phyloP scores from a whole-genome alignment of 75 land plant species.

The Sequoiadendron giganteum region DNA sequence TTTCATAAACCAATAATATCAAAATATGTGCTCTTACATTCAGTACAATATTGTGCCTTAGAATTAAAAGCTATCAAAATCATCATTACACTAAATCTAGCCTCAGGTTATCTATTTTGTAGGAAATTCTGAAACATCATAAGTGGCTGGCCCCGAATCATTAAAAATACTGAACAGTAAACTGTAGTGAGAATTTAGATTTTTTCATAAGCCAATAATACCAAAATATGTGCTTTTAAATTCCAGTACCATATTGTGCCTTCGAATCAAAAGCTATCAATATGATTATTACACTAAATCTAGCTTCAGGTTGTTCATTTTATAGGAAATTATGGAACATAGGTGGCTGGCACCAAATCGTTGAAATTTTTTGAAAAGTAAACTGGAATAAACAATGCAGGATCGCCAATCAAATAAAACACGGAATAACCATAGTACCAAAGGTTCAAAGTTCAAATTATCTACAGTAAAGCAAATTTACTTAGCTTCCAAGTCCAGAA shows the following conservation, averaged over 20 bases:
- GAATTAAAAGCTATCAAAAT: neutral
- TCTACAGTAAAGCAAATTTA: conserved; percentile 4
- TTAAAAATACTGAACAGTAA: neutral
- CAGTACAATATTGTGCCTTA: neutral
- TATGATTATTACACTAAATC: neutral
- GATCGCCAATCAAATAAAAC: neutral
- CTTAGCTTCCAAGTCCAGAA: neutral
- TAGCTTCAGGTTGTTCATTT: neutral
- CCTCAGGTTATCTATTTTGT: neutral
- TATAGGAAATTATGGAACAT: neutral
- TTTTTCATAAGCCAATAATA: neutral
- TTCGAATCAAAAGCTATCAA: neutral
- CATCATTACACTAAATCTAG: neutral
- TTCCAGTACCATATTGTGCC: neutral
- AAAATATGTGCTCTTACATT: neutral
- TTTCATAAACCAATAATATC: neutral
- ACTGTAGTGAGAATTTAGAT: neutral
- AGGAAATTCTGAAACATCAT: neutral
- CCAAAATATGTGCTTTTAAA: neutral
- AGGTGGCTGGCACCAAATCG: neutral
- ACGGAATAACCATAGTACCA: neutral
- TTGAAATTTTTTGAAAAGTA: neutral
- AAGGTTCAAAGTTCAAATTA: neutral
- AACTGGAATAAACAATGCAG: neutral
- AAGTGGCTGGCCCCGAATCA: neutral